Percentiles rank a stretch among this genome's conserved stretches.
phyloP scores from a whole-genome alignment of 2,329 filamentous ascomycete genomes.

The Neopestalotiopsis sp. region DNA sequence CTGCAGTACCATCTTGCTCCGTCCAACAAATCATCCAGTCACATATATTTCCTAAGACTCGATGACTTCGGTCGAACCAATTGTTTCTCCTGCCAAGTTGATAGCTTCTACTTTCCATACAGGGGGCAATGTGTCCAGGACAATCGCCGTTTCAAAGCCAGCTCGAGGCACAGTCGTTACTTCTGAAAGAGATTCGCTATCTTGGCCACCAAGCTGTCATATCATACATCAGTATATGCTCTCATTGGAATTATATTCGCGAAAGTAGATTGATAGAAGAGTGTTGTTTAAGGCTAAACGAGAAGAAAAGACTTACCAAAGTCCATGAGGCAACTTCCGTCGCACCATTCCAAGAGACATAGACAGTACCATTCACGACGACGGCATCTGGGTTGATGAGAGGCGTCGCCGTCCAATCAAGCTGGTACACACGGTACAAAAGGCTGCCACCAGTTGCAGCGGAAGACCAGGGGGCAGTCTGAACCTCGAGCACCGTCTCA shows the following conservation, averaged over 20 bases:
- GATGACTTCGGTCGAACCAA: not conserved
- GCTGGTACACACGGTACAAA: not conserved
- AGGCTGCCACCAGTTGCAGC: not conserved
- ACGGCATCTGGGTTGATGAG: not conserved
- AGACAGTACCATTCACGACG: not conserved
- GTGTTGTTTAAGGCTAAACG: not conserved
- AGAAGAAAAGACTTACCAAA: not conserved
- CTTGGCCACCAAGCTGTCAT: not conserved
- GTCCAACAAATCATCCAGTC: no score
- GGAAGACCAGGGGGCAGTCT: not conserved
- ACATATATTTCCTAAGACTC: not conserved
- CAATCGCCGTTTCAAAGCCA: not conserved
- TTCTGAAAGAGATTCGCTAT: not conserved
- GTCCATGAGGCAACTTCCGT: not conserved
- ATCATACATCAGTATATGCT: not conserved
- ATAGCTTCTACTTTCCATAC: not conserved
- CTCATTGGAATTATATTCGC: not conserved
- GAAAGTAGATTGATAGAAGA: no score
- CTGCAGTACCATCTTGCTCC: no score
- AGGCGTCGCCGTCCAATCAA: not conserved
- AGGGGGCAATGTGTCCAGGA: not conserved
- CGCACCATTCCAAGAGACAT: constrained; percentile 1
- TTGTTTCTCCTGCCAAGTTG: not conserved
- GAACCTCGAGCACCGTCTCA: not conserved
- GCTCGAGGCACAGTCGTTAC: not conserved